Conservation (phyloP, 495 filamentous ascomycete species). For the Penicillium canariense region DNA sequence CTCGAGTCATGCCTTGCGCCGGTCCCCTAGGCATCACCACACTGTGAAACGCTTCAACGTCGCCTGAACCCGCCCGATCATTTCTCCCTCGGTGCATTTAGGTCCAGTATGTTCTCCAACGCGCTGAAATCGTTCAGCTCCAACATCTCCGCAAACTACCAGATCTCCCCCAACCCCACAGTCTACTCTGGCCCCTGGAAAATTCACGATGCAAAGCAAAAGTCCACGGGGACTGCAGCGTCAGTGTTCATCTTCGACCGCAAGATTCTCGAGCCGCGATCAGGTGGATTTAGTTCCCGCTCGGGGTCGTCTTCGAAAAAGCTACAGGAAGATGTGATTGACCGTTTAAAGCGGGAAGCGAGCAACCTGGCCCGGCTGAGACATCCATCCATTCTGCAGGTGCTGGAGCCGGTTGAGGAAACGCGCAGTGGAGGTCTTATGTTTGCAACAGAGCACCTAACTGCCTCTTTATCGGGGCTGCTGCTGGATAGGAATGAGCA, state of each 20-base stretch:
- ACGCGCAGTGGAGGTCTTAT: slow-evolving; percentile 86
- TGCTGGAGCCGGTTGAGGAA: slow-evolving; percentile 94
- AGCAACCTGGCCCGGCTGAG: slow-evolving; percentile 80
- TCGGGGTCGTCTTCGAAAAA: slow-evolving; percentile 70
- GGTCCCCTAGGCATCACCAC: not conserved
- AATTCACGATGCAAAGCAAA: slow-evolving; percentile 96
- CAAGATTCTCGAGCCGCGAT: slow-evolving; percentile 73
- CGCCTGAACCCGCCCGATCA: slow-evolving; percentile 1
- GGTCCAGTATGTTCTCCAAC: slow-evolving; percentile 77
- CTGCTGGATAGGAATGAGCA: slow-evolving; percentile 89
- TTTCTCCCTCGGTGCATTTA: not conserved
- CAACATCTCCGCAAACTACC: slow-evolving; percentile 89
- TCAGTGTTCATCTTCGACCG: slow-evolving; percentile 95
- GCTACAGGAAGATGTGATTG: slow-evolving; percentile 82
- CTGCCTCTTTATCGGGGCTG: slow-evolving; percentile 78
- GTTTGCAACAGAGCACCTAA: slow-evolving; percentile 91
- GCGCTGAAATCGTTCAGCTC: slow-evolving; percentile 89
- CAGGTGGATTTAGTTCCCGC: slow-evolving; percentile 54
- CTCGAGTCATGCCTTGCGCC: slow-evolving; percentile 10
- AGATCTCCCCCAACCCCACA: slow-evolving; percentile 64
- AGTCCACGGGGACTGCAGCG: slow-evolving; percentile 78
- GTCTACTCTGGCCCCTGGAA: slow-evolving; percentile 89
- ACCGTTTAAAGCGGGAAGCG: slow-evolving; percentile 87
- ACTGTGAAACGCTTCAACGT: slow-evolving; percentile 14
- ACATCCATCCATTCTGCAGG: slow-evolving; percentile 88